Base-by-base conservation (phyloP, 768 basidiomycete genomes). In the Lentinula detonsa region DNA sequence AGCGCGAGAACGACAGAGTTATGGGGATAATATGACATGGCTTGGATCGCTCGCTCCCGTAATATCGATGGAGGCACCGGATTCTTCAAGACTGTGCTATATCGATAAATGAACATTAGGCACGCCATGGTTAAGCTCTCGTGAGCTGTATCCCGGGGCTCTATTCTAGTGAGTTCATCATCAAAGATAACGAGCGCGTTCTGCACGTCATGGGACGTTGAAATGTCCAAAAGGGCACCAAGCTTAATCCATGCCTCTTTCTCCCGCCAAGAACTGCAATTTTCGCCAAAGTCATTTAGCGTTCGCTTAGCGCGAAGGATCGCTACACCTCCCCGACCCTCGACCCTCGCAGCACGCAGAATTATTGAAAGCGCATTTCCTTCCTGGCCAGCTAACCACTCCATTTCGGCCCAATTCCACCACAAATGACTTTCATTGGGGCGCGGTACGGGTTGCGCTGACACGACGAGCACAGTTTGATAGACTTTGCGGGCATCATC, bases 351-450 rank as follows among this genome's bases (percentile, higher is more conserved):
- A 9, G 86, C 79, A 21, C 76, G 80, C 49, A 87, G 69, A 46
- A 86, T 76, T 35, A 88, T 76, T 39, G 78, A 73, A 40, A 84
- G 69, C 13, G 86, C 80, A 37, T 79, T 75, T 35, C 83, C 79
- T 18, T 74, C 68, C 35, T 78, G 65, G 1, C 84, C 81, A 13
- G 75, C 70, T 10, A 91, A 69, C 91, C 91, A 94, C 71, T 92
- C 91, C 80, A 91, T 81, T 66, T 93, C 87, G 1, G 86, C 88
- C 89, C 90, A 93, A 65, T 87, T 83, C 85, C 86, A 91, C 88
- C 88, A 93, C 62, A 93, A 68, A 60, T 70, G 70, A 21, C 79
- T 75, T 15, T 73, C 67, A 35, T 75, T 80, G 4, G 68, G 67
- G 35, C 73, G 71, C 10, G 69, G 71, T 5, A 71, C 67, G 15